These are phyloP conservation scores for Scedosporium boydii DNA, from an alignment of 2,329 filamentous ascomycete genomes.

Conservation along the genomic window DNA sequence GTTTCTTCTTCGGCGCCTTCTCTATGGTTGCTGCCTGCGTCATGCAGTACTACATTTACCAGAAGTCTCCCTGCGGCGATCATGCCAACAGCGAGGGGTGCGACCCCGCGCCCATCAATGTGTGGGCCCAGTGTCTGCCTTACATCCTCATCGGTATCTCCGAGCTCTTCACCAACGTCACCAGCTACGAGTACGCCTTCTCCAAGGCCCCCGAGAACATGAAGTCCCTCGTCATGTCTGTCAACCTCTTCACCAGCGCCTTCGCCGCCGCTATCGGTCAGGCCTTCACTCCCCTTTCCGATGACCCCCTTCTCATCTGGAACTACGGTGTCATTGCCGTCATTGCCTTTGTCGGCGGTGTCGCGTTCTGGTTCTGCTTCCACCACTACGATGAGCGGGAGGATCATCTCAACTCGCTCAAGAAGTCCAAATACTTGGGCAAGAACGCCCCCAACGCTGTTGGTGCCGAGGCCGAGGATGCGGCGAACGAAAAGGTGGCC, in stretches of 20 bases:
- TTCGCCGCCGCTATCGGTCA: conserved; percentile 62
- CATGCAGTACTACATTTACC: conserved; percentile 55
- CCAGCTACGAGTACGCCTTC: conserved; percentile 65
- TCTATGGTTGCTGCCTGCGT: conserved; percentile 51
- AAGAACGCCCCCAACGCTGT: conserved; percentile 24
- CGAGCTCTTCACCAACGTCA: conserved; percentile 46
- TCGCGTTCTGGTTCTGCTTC: conserved; percentile 61
- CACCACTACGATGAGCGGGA: conserved; percentile 56
- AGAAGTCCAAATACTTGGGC: conserved; percentile 33
- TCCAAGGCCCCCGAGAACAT: conserved; percentile 72
- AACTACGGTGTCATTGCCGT: conserved; percentile 59
- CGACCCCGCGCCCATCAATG: conserved; percentile 51
- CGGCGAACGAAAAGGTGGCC: neutral
- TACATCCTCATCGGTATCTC: conserved; percentile 42
- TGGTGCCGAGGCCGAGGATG: conserved; percentile 2
- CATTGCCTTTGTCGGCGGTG: conserved; percentile 52
- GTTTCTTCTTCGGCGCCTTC: conserved; percentile 55
- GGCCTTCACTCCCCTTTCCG: conserved; percentile 51
- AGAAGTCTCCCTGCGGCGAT: conserved; percentile 49
- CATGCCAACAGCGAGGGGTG: conserved; percentile 41
- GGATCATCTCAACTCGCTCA: conserved; percentile 57
- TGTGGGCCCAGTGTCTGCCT: conserved; percentile 47
- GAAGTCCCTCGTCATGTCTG: conserved; percentile 63
- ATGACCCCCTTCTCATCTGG: conserved; percentile 59
- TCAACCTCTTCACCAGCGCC: conserved; percentile 63